Percentiles rank a stretch among this genome's conserved stretches.
These are phyloP conservation scores for Galerina marginata DNA, from an alignment of 768 basidiomycete genomes.

Conservation along the genomic window DNA sequence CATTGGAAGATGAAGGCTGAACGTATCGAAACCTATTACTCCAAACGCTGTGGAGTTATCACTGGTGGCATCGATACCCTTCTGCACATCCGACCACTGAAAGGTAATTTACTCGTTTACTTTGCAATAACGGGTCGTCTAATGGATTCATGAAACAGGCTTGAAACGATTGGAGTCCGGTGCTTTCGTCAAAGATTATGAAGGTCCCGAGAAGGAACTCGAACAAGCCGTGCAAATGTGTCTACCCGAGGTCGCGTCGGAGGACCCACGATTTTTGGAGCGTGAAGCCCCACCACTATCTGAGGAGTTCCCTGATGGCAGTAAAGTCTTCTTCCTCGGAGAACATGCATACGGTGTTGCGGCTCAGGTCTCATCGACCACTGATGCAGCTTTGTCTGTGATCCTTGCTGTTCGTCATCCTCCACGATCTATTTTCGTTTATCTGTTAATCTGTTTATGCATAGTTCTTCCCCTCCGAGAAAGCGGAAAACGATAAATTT, in stretches of 20 bases:
- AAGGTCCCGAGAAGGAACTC: slow-evolving; percentile 77
- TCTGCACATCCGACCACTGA: slow-evolving; percentile 88
- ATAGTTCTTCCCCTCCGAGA: slow-evolving; percentile 89
- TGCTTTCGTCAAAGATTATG: slow-evolving; percentile 95
- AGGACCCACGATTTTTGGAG: slow-evolving; percentile 90
- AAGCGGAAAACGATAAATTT: slow-evolving; percentile 79
- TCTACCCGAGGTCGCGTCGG: slow-evolving; percentile 77
- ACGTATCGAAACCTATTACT: slow-evolving; percentile 81
- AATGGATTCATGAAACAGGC: slow-evolving; percentile 51
- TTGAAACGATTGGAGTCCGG: slow-evolving; percentile 88
- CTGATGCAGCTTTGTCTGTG: slow-evolving; percentile 74
- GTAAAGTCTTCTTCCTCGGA: slow-evolving; percentile 95
- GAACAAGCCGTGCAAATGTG: slow-evolving; percentile 90
- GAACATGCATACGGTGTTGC: slow-evolving; percentile 96
- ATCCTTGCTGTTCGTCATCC: slow-evolving; percentile 74
- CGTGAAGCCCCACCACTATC: slow-evolving; percentile 79
- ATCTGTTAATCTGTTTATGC: slow-evolving; percentile 4
- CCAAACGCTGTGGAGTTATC: slow-evolving; percentile 87
- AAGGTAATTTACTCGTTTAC: slow-evolving; percentile 56
- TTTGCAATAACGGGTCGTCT: background rate
- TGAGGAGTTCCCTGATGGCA: slow-evolving; percentile 89
- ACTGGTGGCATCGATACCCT: slow-evolving; percentile 82
- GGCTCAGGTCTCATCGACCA: slow-evolving; percentile 82
- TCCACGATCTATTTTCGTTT: background rate
- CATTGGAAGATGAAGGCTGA: slow-evolving; percentile 86